Evolutionary conservation across 1,284 basidiomycete species (phyloP).

Genomic region (Lentinula novae-zelandiae): DNA sequence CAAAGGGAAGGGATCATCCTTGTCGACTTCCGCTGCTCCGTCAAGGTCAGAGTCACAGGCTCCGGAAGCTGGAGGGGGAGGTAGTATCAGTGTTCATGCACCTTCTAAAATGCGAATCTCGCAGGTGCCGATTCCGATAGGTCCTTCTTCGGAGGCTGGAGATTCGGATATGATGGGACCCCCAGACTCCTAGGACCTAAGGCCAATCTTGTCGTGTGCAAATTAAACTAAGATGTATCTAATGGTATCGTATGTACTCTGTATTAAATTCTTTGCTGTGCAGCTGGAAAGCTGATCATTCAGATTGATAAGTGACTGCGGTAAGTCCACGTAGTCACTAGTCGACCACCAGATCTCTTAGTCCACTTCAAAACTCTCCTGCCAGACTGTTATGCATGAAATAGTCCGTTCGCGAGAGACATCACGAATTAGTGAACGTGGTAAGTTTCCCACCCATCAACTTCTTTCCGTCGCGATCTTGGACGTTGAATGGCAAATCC

Average conservation of each 20-base stretch:
- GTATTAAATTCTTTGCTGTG: constrained; percentile 1
- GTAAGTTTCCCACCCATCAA: constrained; percentile 28
- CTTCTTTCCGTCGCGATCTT: constrained; percentile 9
- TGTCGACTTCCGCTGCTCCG: constrained; percentile 42
- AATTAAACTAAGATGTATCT: neutral
- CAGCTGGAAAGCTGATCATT: neutral
- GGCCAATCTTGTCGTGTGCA: too few relatives aligned
- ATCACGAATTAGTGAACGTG: constrained; percentile 41
- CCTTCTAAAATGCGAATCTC: constrained; percentile 55
- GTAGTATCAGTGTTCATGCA: constrained; percentile 31
- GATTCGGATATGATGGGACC: constrained; percentile 35
- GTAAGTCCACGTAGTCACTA: neutral
- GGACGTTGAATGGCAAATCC: constrained; percentile 10
- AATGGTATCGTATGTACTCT: neutral
- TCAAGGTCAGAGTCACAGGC: constrained; percentile 51
- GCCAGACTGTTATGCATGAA: neutral
- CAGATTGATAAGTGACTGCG: neutral
- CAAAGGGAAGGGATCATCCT: constrained; percentile 33
- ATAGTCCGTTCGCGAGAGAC: constrained; percentile 22
- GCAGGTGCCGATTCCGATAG: constrained; percentile 32
- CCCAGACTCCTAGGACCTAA: neutral
- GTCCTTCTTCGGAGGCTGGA: constrained; percentile 41
- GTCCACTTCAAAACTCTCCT: neutral
- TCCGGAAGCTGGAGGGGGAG: constrained; percentile 29
- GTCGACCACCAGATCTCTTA: neutral